phyloP scores from a whole-genome alignment of 345 rosid species.

The Durio zibethinus region DNA sequence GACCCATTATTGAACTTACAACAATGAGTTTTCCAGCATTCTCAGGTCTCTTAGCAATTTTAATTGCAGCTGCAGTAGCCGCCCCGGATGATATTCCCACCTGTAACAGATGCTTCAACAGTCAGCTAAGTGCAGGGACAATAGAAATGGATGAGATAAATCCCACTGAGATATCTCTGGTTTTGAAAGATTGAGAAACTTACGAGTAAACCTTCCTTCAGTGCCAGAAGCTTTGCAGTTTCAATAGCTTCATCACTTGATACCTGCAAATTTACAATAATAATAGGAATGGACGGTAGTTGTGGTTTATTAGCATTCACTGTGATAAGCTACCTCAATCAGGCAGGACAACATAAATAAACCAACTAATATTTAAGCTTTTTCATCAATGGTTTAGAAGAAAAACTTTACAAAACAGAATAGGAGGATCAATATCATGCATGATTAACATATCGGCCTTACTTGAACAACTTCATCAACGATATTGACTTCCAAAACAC shows the following conservation, averaged over 20 bases:
- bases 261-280: constrained; percentile 33
- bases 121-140: background rate
- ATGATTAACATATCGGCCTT: constrained; percentile 18
- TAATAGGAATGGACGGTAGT: background rate
- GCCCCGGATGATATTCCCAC: constrained; percentile 97
- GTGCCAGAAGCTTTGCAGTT: constrained; percentile 68
- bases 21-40: constrained; percentile 82
- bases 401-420: background rate
- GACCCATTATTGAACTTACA: constrained; percentile 38
- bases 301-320: background rate
- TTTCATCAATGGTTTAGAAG: background rate
- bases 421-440: background rate
- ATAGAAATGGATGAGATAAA: background rate
- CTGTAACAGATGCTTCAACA: constrained; percentile 26
- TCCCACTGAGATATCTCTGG: background rate
- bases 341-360: background rate
- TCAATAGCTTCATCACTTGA: constrained; percentile 82
- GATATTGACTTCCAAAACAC: constrained; percentile 66
- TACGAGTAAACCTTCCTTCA: constrained; percentile 89
- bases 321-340: background rate
- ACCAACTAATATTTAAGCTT: no score
- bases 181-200: constrained; percentile 12
- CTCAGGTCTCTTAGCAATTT: constrained; percentile 78
- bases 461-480: constrained; percentile 87
- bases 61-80: constrained; percentile 74